Conservation (phyloP, 2,329 filamentous ascomycete genomes). For the Davidsoniella virescens region DNA sequence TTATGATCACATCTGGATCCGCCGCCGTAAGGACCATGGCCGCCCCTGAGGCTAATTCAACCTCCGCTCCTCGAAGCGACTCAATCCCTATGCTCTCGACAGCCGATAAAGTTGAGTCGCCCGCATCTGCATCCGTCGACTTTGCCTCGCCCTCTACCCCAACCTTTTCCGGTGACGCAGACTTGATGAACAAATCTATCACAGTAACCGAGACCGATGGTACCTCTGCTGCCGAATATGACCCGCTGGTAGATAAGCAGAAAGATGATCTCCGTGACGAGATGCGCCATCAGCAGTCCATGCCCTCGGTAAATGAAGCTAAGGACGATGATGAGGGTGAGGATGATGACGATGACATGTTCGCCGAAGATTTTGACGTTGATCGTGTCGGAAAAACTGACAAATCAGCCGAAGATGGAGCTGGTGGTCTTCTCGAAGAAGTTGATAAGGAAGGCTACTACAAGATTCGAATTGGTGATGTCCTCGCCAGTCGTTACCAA, state of each 20-base stretch:
- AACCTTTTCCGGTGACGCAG: conserved; percentile 7
- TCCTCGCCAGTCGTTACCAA: conserved; percentile 78
- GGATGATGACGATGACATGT: conserved; percentile 72
- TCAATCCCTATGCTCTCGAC: conserved; percentile 12
- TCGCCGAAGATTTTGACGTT: conserved; percentile 63
- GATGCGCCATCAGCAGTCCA: conserved; percentile 30
- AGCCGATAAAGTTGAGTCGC: conserved; percentile 25
- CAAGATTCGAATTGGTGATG: conserved; percentile 80
- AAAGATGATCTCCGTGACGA: conserved; percentile 63
- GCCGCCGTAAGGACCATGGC: conserved; percentile 32
- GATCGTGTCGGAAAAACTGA: conserved; percentile 39
- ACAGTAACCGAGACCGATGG: conserved; percentile 42
- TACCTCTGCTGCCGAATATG: conserved; percentile 84
- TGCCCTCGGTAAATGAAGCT: conserved; percentile 17
- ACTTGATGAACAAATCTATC: conserved; percentile 12
- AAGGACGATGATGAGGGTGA: conserved; percentile 43
- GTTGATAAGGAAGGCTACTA: conserved; percentile 95
- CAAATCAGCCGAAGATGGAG: conserved; percentile 24
- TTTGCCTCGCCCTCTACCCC: not conserved
- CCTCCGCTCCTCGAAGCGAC: conserved; percentile 28
- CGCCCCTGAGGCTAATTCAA: conserved; percentile 34
- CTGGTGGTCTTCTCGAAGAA: conserved; percentile 70
- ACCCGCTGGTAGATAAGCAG: conserved; percentile 75
- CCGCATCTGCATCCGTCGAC: conserved; percentile 28
- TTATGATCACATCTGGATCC: conserved; percentile 56